These are phyloP conservation scores for Calamus simplicifolius DNA, from an alignment of 176 grass and related monocot genomes.

Conservation along the genomic window DNA sequence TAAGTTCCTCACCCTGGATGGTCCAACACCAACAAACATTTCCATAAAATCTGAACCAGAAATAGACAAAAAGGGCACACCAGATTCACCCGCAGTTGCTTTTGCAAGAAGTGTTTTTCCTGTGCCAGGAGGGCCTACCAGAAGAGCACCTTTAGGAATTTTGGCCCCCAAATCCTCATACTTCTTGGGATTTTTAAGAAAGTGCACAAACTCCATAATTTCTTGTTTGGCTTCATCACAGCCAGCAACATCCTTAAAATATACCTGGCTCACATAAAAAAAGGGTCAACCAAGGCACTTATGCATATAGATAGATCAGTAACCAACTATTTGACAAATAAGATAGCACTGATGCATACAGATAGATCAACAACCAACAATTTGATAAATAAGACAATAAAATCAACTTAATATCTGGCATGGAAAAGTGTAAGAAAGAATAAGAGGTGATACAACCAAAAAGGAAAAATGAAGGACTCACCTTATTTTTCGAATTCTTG, in stretches of 20 bases:
- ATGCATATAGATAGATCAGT: no score
- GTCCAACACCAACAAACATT: constrained; percentile 99
- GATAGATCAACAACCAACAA: no score
- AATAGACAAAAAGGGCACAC: constrained; percentile 82
- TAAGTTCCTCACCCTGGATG: constrained; percentile 73
- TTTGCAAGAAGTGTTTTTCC: constrained; percentile 96
- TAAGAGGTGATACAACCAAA: neutral
- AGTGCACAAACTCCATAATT: constrained; percentile 99
- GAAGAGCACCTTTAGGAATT: constrained; percentile 95
- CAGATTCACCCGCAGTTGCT: constrained; percentile 89
- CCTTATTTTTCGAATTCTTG: constrained; percentile 93
- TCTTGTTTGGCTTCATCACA: constrained; percentile 98
- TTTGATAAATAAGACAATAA: no score
- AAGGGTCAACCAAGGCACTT: no score
- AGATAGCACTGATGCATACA: no score
- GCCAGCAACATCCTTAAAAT: constrained; percentile 94
- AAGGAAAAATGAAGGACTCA: constrained; percentile 15
- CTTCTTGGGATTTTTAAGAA: constrained; percentile 91
- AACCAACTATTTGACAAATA: no score
- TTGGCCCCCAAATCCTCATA: constrained; percentile 91
- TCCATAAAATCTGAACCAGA: constrained; percentile 92
- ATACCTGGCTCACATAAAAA: constrained; percentile 40
- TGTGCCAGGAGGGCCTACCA: constrained; percentile 79
- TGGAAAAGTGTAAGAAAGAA: neutral
- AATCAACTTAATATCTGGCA: neutral